These are phyloP conservation scores for Rhizodiscina lignyota DNA, from an alignment of 495 filamentous ascomycete species.

Conservation along the genomic window DNA sequence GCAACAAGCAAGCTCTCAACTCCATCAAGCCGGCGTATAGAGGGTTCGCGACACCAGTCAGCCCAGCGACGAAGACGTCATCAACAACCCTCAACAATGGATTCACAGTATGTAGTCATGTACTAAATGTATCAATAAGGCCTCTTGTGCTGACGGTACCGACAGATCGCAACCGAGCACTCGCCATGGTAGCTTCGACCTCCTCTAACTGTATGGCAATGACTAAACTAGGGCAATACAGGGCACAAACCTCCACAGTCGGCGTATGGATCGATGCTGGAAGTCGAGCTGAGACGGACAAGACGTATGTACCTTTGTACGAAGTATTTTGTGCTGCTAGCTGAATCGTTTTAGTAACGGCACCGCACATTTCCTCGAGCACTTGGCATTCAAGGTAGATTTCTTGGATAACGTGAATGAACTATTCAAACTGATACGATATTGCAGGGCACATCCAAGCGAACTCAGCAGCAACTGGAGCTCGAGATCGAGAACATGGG, in stretches of 20 bases:
- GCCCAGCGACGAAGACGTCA: constrained; percentile 63
- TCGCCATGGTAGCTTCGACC: too few relatives aligned
- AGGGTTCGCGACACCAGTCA: constrained; percentile 73
- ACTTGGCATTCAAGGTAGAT: constrained; percentile 94
- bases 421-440: too few relatives aligned
- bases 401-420: neutral
- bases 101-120: constrained; percentile 48
- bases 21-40: constrained; percentile 55
- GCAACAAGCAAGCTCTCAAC: constrained; percentile 60
- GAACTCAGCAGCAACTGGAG: constrained; percentile 90
- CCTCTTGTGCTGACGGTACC: constrained; percentile 24
- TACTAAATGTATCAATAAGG: neutral
- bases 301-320: too few relatives aligned
- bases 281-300: constrained; percentile 92
- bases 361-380: constrained; percentile 98
- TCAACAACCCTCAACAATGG: constrained; percentile 94
- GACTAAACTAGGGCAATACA: too few relatives aligned
- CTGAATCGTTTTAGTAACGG: too few relatives aligned
- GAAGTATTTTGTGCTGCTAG: too few relatives aligned
- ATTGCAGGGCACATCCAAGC: constrained; percentile 70
- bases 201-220: too few relatives aligned
- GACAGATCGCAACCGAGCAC: constrained; percentile 89
- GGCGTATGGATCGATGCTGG: constrained; percentile 99
- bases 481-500: constrained; percentile 99
- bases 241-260: constrained; percentile 95